phyloP scores from a whole-genome alignment of 345 rosid genomes.

The Carallia pectinifolia region DNA sequence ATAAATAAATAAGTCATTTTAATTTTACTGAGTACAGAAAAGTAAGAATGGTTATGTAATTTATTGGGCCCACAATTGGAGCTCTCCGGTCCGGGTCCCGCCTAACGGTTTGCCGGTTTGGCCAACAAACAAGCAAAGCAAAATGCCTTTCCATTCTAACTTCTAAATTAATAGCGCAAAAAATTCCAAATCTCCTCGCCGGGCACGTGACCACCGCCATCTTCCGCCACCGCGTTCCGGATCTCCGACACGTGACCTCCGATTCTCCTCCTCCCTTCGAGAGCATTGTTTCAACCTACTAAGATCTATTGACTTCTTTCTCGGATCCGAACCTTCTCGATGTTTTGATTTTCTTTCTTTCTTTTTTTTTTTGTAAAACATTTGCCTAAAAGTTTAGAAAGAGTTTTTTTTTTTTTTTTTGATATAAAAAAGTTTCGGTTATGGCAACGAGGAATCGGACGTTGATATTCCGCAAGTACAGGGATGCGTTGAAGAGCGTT shows the following conservation, averaged over 20 bases:
- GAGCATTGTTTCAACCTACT: no score
- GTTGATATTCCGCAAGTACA: slow-evolving; percentile 58
- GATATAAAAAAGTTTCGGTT: neutral
- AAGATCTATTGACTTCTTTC: no score
- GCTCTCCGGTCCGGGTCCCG: neutral
- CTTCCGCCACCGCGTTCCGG: neutral
- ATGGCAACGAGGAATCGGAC: slow-evolving; percentile 95
- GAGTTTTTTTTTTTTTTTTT: no score
- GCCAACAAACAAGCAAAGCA: neutral
- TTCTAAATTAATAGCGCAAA: no score
- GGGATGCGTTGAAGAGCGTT: slow-evolving; percentile 92
- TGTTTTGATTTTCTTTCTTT: neutral
- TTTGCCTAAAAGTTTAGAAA: no score
- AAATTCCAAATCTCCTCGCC: neutral
- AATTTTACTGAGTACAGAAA: no score
- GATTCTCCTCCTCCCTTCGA: no score
- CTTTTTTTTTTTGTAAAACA: neutral
- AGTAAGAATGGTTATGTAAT: no score
- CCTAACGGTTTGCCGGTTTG: slow-evolving; percentile 1
- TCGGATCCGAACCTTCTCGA: no score
- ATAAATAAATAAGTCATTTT: no score
- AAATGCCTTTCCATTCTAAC: neutral
- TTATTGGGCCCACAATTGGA: neutral
- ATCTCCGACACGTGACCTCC: no score
- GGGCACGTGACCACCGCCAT: slow-evolving; percentile 1